phyloP scores from a whole-genome alignment of 768 basidiomycete genomes.

The Suillus lakei region DNA sequence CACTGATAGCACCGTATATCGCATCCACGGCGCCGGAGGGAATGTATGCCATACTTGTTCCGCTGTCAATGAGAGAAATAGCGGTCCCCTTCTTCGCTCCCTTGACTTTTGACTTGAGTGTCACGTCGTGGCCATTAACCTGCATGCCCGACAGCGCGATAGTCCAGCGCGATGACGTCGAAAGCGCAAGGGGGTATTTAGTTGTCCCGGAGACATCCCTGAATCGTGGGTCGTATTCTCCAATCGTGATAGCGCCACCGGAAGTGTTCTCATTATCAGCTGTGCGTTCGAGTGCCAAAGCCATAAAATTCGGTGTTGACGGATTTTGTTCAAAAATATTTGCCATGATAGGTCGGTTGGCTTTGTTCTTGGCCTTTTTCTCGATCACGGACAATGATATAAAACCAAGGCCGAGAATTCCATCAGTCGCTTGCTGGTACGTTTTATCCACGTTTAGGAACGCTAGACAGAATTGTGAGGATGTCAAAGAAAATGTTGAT shows the following conservation, averaged over 20 bases:
- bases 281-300: slow-evolving; percentile 46
- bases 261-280: slow-evolving; percentile 43
- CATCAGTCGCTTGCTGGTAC: slow-evolving; percentile 19
- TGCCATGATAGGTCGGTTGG: slow-evolving; percentile 37
- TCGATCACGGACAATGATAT: slow-evolving; percentile 27
- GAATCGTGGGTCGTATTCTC: slow-evolving; percentile 45
- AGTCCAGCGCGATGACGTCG: slow-evolving; percentile 45
- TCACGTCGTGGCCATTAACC: slow-evolving; percentile 35
- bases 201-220: slow-evolving; percentile 34
- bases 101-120: slow-evolving; percentile 34
- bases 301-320: slow-evolving; percentile 42
- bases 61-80: slow-evolving; percentile 49
- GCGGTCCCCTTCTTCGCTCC: slow-evolving; percentile 35
- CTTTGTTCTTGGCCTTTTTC: slow-evolving; percentile 19
- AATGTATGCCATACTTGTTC: slow-evolving; percentile 44
- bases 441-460: slow-evolving; percentile 28
- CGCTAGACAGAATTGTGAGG: slow-evolving; percentile 7
- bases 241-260: slow-evolving; percentile 47
- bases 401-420: slow-evolving; percentile 34
- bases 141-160: slow-evolving; percentile 43
- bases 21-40: slow-evolving; percentile 38
- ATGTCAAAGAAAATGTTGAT: not conserved
- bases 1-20: slow-evolving; percentile 44
- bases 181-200: slow-evolving; percentile 39
- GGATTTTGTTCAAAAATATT: slow-evolving; percentile 46